phyloP scores from a whole-genome alignment of 208 protist genomes.

The Vickermania spadyakhi region DNA sequence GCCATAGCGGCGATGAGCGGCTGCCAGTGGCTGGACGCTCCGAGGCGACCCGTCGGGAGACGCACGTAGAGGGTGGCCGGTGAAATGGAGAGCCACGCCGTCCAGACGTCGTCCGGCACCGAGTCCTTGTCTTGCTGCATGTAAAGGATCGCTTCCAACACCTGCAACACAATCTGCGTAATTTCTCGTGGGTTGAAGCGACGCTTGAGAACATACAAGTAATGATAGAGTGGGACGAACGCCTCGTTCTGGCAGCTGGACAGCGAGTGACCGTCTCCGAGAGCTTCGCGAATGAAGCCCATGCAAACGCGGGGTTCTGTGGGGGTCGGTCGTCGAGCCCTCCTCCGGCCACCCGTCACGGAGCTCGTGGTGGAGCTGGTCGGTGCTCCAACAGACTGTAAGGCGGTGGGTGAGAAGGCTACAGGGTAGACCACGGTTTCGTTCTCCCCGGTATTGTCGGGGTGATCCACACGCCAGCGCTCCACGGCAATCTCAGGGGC shows the following conservation, averaged over 20 bases:
- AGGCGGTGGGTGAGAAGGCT: neutral
- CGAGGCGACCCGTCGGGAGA: neutral
- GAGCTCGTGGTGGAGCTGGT: neutral
- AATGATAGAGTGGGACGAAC: slow-evolving; percentile 19
- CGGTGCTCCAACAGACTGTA: neutral
- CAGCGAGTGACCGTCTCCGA: neutral
- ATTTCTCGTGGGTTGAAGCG: slow-evolving; percentile 28
- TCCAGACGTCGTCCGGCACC: slow-evolving; percentile 25
- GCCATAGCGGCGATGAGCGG: neutral
- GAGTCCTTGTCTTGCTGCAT: slow-evolving; percentile 40
- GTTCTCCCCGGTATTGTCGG: neutral
- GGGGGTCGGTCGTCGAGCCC: neutral
- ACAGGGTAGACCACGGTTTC: neutral
- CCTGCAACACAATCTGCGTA: slow-evolving; percentile 37
- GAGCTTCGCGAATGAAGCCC: slow-evolving; percentile 1
- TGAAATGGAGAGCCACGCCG: slow-evolving; percentile 35
- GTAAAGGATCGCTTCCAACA: slow-evolving; percentile 61
- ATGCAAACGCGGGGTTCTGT: neutral
- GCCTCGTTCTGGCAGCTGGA: neutral
- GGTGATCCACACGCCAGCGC: neutral
- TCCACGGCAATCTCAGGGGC: neutral
- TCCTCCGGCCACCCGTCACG: neutral
- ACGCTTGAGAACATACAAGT: slow-evolving; percentile 27
- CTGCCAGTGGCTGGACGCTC: neutral
- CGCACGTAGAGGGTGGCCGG: slow-evolving; percentile 38